Evolutionary conservation across 2,329 filamentous ascomycete species (phyloP), one percentile per base, ranked within the genome.

Genomic region (Microcera coccophila): DNA sequence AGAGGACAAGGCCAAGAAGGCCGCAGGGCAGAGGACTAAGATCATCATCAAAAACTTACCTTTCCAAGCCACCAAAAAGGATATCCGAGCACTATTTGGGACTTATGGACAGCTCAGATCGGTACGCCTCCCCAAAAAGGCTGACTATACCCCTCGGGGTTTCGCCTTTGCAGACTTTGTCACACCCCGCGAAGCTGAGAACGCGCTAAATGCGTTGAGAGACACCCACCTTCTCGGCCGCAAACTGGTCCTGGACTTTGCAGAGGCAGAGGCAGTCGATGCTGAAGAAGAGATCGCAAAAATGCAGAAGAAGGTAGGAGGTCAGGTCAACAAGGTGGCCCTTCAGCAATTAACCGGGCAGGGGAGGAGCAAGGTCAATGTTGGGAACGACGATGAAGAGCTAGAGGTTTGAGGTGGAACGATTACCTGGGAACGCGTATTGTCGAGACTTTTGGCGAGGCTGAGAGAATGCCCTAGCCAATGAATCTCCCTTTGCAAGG

Each of bases 131-230:
- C 93, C 93, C 40, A 90, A 95, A 73, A 97, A 96, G 68, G 91
- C 95, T 66, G 89, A 95, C 70, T 82, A 84, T 56, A 82, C 82
- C 40, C 83, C 90, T 59, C 85, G 91, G 67, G 93, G 93, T 45
- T 98, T 96, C 69, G 93, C 90, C 41, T 98, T 98, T 74, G 91
- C 90, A 36, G 90, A 97, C 62, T 98, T 97, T 68, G 83, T 90
- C 50, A 95, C 89, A 51, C 79, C 88, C 50, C 85, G 87, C 54
- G 93, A 98, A 72, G 93, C 93, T 49, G 74, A 79, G 62, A 95
- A 90, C 68, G 93, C 93, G 39, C 84, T 97, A 75, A 87, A 90
- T 57, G 87, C 93, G 41, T 76, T 98, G 55, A 84, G 84, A 63
- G 88, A 95, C 66, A 97, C 93, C 34, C 93, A 98, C 78, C 74